Evolutionary conservation across 805 yeast genomes (phyloP), one percentile per base, ranked within the genome.

Genomic region (Nakazawaea peltata): DNA sequence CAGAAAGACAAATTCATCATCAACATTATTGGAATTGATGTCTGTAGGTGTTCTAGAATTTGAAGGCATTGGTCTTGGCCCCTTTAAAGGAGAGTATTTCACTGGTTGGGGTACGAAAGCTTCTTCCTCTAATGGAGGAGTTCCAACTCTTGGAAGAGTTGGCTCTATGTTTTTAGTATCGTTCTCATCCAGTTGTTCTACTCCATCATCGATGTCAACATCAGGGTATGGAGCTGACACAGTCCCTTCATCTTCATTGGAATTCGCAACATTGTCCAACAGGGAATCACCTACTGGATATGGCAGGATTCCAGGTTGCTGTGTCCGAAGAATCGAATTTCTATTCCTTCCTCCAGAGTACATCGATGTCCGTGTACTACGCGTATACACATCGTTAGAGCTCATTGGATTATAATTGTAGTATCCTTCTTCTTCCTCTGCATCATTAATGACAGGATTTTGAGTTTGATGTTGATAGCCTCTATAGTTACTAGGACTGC

Each of bases 21-120:
- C 17, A 5, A 9, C 23, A 7, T 23, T n/a, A 31, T 13, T 21
- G 2, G 4, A 28, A 28, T 30, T n/a, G n/a, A n/a, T n/a, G n/a
- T n/a, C n/a, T n/a, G n/a, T n/a, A n/a, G n/a, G n/a, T n/a, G n/a
- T n/a, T n/a, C n/a, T n/a, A n/a, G n/a, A n/a, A n/a, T n/a, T n/a
- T n/a, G 21, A 26, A 12, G 41, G 41, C 11, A 33, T 16, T 19
- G 33, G 36, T 25, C 41, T 29, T 26, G 41, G 41, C 7, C 41
- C 41, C 17, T 25, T 33, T 8, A 37, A 13, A 2, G 36, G 36
- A 17, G 30, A 25, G 6, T 22, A 21, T 6, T 12, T 30, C 4
- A 26, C 21, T 4, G 18, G 30, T 22, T 32, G 41, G n/a, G 36
- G 29, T 12, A 15, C 19, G 14, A 28, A 32, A 6, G 30, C 11